Evolutionary conservation across 164 flowering plant species (phyloP).

Genomic region (grape (Vitis vinifera)): ASM3070453v1 NC_081813.1:23539501-23540000

Average conservation of each 20-base stretch:
- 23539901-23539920: slow-evolving; percentile 37
- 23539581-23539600: no score
- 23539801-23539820: not conserved
- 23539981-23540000: slow-evolving; percentile 35
- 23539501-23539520: not conserved
- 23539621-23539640: slow-evolving; percentile 20
- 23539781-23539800: not conserved
- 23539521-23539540: no score
- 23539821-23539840: slow-evolving; percentile 26
- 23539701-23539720: slow-evolving; percentile 45
- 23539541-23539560: slow-evolving; percentile 11
- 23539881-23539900: slow-evolving; percentile 38
- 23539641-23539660: slow-evolving; percentile 57
- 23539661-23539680: slow-evolving; percentile 51
- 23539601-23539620: no score
- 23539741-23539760: slow-evolving; percentile 30
- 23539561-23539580: not conserved
- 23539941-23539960: slow-evolving; percentile 35
- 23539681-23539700: slow-evolving; percentile 54
- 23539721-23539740: slow-evolving; percentile 64
- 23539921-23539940: slow-evolving; percentile 43
- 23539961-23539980: slow-evolving; percentile 41
- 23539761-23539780: not conserved
- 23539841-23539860: slow-evolving; percentile 47
- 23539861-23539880: slow-evolving; percentile 50